Percentiles rank a stretch among this genome's conserved stretches.
Conservation (phyloP, 108 stramenopile genomes). For the Schizochytrium sp. region DNA sequence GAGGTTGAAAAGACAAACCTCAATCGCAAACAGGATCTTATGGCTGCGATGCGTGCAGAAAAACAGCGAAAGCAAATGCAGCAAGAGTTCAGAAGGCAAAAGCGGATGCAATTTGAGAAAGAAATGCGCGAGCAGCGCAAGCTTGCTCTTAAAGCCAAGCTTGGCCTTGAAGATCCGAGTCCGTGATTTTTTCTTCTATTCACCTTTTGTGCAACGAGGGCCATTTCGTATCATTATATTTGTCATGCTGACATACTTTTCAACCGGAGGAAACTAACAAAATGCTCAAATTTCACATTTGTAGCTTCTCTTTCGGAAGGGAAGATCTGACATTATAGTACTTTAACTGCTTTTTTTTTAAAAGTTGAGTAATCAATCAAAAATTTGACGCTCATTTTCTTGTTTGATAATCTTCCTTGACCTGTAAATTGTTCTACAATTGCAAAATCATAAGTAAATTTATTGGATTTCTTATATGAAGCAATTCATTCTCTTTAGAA, state of each 20-base stretch:
- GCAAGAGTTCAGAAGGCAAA: slow-evolving; percentile 66
- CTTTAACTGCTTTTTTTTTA: background rate
- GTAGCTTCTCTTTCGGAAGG: no score
- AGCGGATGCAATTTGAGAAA: slow-evolving; percentile 50
- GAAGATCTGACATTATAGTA: background rate
- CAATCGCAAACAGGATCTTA: slow-evolving; percentile 72
- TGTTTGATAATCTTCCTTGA: background rate
- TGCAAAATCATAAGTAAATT: background rate
- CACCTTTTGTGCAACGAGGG: no score
- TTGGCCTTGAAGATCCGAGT: background rate
- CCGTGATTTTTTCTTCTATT: no score
- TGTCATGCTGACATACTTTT: background rate
- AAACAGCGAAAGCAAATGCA: slow-evolving; percentile 74
- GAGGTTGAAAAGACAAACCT: slow-evolving; percentile 75
- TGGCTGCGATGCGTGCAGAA: slow-evolving; percentile 77
- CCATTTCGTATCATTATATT: background rate
- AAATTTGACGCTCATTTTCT: background rate
- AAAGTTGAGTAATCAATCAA: background rate
- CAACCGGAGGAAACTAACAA: background rate
- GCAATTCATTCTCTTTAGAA: background rate
- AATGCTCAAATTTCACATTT: background rate
- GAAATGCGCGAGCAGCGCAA: slow-evolving; percentile 38
- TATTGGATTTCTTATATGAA: background rate
- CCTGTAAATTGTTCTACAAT: background rate
- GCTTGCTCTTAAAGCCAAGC: slow-evolving; percentile 12